Conservation (phyloP, 2,329 filamentous ascomycete genomes). For the Canariomyces notabilis region DNA sequence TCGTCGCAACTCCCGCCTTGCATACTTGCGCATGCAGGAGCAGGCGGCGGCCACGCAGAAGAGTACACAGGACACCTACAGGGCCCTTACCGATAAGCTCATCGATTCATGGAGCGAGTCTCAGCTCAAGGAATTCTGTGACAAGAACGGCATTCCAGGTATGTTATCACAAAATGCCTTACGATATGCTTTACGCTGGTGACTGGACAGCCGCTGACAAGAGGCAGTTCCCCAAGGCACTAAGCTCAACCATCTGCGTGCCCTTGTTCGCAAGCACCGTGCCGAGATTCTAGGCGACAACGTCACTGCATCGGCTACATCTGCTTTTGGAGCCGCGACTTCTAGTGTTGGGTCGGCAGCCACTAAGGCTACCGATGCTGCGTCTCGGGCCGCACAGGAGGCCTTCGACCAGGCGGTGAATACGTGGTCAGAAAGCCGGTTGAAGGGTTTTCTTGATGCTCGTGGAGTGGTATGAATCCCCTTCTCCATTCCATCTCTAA, state of each 20-base stretch:
- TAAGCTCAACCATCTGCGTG: slow-evolving; percentile 81
- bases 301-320: slow-evolving; percentile 50
- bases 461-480: slow-evolving; percentile 52
- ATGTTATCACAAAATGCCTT: slow-evolving; percentile 15
- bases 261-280: slow-evolving; percentile 83
- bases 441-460: slow-evolving; percentile 74
- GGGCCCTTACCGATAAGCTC: slow-evolving; percentile 73
- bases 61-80: slow-evolving; percentile 64
- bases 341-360: slow-evolving; percentile 71
- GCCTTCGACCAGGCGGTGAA: slow-evolving; percentile 59
- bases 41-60: slow-evolving; percentile 56
- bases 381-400: slow-evolving; percentile 56
- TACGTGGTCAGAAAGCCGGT: slow-evolving; percentile 68
- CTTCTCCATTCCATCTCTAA: background rate
- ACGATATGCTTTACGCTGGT: background rate
- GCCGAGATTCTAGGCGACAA: slow-evolving; percentile 66
- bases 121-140: slow-evolving; percentile 85
- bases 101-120: slow-evolving; percentile 87
- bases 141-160: slow-evolving; percentile 74
- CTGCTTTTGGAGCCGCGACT: slow-evolving; percentile 66
- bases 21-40: slow-evolving; percentile 62
- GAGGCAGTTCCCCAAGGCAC: slow-evolving; percentile 80
- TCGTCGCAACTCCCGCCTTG: slow-evolving; percentile 82
- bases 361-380: slow-evolving; percentile 68
- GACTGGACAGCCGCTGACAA: slow-evolving; percentile 8